These are phyloP conservation scores for Russula lepida DNA, from an alignment of 768 basidiomycete species.

Conservation along the genomic window DNA sequence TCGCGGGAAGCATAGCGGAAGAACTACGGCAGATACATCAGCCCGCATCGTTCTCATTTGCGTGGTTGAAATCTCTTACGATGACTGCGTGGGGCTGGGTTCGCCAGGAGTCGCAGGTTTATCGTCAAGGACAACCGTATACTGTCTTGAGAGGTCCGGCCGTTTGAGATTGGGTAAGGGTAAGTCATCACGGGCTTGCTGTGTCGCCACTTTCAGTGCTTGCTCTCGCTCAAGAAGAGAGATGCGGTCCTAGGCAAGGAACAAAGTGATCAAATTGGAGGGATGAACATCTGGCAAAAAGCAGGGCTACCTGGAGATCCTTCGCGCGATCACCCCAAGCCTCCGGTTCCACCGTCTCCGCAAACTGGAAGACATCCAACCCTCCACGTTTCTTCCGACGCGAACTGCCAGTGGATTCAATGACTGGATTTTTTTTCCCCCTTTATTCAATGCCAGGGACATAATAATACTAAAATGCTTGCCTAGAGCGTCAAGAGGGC, in stretches of 20 bases:
- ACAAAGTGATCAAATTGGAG: not conserved
- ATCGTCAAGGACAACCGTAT: conserved; percentile 15
- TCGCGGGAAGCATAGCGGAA: conserved; percentile 40
- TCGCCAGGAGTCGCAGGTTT: not conserved
- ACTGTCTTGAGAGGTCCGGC: conserved; percentile 15
- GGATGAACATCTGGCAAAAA: not conserved
- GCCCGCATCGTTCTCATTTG: not conserved
- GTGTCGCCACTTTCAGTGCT: not conserved
- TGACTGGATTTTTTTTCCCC: conserved; percentile 33
- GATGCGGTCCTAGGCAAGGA: conserved; percentile 22
- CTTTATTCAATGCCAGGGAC: not conserved
- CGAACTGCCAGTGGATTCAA: conserved; percentile 43
- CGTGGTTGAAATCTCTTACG: conserved; percentile 20
- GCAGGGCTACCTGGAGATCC: conserved; percentile 50
- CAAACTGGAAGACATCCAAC: conserved; percentile 68
- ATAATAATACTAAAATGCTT: conserved; percentile 23
- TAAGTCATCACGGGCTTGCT: not conserved
- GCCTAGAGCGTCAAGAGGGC: conserved; percentile 77
- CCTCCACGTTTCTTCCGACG: conserved; percentile 47
- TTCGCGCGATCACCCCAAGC: conserved; percentile 59
- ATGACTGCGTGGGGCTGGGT: conserved; percentile 23
- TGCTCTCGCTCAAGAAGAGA: conserved; percentile 23
- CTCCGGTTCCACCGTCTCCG: conserved; percentile 63
- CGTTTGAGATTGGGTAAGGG: conserved; percentile 1
- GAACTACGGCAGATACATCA: conserved; percentile 35